phyloP scores from a whole-genome alignment of 345 rosid genomes.

The Physaria fendleri region DNA sequence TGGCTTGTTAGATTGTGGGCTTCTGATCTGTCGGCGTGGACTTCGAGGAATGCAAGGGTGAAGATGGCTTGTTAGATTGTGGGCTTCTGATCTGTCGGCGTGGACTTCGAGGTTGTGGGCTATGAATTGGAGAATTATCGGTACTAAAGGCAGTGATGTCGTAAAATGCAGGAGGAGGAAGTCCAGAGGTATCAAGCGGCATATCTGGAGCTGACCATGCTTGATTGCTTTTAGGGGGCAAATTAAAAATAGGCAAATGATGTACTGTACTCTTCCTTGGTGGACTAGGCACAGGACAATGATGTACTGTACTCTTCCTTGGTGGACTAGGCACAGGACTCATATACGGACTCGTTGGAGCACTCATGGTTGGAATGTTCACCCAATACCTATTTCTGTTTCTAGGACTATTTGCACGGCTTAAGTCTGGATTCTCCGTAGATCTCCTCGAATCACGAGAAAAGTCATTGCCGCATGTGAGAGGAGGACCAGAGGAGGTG shows the following conservation, averaged over 20 bases:
- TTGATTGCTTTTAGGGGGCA: conserved; percentile 45
- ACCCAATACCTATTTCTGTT: conserved; percentile 37
- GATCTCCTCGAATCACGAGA: conserved; percentile 32
- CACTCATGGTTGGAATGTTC: conserved; percentile 51
- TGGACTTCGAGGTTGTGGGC: conserved; percentile 59
- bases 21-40: conserved; percentile 38
- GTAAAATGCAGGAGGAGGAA: conserved; percentile 51
- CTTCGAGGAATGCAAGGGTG: conserved; percentile 51
- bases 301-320: conserved; percentile 25
- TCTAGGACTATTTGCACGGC: no score
- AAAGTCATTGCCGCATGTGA: conserved; percentile 29
- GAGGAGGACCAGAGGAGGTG: conserved; percentile 33
- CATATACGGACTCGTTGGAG: conserved; percentile 54
- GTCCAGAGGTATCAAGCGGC: conserved; percentile 46
- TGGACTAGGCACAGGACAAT: no score
- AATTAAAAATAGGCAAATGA: conserved; percentile 34
- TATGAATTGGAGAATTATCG: conserved; percentile 67
- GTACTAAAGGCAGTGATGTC: conserved; percentile 44
- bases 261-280: no score
- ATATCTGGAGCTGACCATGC: conserved; percentile 89
- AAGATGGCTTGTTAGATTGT: conserved; percentile 33
- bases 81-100: conserved; percentile 38
- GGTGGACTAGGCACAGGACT: conserved; percentile 63
- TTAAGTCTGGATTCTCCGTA: no score
- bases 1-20: conserved; percentile 41